Conservation (phyloP, 2,329 filamentous ascomycete species). For the Metarhizium anisopliae region DNA sequence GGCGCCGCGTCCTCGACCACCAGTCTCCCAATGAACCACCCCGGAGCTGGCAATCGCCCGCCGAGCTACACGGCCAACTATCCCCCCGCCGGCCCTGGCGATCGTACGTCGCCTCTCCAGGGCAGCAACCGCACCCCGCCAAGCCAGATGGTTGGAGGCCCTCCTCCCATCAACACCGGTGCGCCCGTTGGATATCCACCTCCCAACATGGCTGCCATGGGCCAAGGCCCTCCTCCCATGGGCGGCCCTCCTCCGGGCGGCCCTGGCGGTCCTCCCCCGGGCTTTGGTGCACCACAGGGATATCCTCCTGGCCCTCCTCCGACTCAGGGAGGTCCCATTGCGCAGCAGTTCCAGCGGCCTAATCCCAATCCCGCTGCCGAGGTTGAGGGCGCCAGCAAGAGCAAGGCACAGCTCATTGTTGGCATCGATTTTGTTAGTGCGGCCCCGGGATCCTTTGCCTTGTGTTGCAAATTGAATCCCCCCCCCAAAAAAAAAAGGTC, state of each 20-base stretch:
- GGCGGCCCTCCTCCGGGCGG: constrained; percentile 20
- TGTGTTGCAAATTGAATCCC: not conserved
- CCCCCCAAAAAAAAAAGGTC: too few relatives aligned
- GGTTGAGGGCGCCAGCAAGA: constrained; percentile 79
- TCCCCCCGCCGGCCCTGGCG: constrained; percentile 32
- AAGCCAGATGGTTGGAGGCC: constrained; percentile 53
- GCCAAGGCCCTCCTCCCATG: constrained; percentile 32
- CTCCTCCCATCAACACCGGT: constrained; percentile 59
- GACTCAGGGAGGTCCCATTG: constrained; percentile 25
- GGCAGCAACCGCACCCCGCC: constrained; percentile 46
- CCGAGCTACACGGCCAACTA: constrained; percentile 56
- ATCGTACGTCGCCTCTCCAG: constrained; percentile 44
- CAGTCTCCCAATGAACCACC: constrained; percentile 53
- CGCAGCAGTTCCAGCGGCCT: constrained; percentile 30
- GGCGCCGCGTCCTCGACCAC: constrained; percentile 35
- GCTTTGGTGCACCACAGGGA: constrained; percentile 34
- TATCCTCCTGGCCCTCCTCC: constrained; percentile 38
- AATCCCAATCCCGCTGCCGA: constrained; percentile 50
- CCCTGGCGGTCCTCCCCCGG: constrained; percentile 37
- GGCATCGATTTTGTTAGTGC: constrained; percentile 90
- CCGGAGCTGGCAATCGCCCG: constrained; percentile 49
- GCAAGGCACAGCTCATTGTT: constrained; percentile 94
- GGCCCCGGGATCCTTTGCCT: not conserved
- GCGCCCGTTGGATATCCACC: constrained; percentile 54
- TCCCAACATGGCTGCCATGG: constrained; percentile 33